Base-by-base conservation (phyloP, 2,329 filamentous ascomycete species). In the Rugonectria rugulosa region DNA sequence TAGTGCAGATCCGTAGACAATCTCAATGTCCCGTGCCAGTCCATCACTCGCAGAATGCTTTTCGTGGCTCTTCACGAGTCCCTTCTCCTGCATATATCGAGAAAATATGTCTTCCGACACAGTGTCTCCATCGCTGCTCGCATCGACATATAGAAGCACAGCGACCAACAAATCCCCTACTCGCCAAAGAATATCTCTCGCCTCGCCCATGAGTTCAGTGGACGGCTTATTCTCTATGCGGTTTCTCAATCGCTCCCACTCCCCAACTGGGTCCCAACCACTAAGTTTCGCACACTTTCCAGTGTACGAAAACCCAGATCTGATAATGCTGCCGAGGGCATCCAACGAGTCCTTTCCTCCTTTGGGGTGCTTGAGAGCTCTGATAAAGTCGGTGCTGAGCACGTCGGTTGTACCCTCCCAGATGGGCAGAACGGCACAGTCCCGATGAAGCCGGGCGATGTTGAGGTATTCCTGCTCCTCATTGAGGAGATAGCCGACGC, bases 341-440 rank as follows among this genome's bases (percentile, higher is more conserved):
- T 74, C 68, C 3, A 80, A 56, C 27, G 70, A 73, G 9, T 69
- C 72, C 10, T 51, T 64, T 4, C 74, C 79, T 1, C 57, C 68
- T 20, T 70, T 70, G 1, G 76, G 70, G 27, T 82, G 78, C 57
- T 81, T 81, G 36, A 84, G 53, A 0, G 79, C 77, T 17, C 79
- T 69, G 12, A 82, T 57, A 14, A 80, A 74, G 56, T 82, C 81
- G 1, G 76, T 77, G 5, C 84, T 84, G 51, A 92, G 77, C 6
- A 92, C 86, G 64, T 90, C 88, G 0, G 88, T 90, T 0, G 89
- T 91, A 1, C 88, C 87, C 70, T 90, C 88, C 86, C 87, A 90
- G 43, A 91, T 90, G 12, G 83, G 80, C 45, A 84, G 73, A 3
- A 90, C 88, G 7, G 74, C 77, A 2, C 81, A 83, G 63, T 91